A percentile compares a stretch with the other conserved stretches of the same genome.
These are phyloP conservation scores for Ascochyta lentis DNA, from an alignment of 2,329 filamentous ascomycete species.

Conservation along the genomic window DNA sequence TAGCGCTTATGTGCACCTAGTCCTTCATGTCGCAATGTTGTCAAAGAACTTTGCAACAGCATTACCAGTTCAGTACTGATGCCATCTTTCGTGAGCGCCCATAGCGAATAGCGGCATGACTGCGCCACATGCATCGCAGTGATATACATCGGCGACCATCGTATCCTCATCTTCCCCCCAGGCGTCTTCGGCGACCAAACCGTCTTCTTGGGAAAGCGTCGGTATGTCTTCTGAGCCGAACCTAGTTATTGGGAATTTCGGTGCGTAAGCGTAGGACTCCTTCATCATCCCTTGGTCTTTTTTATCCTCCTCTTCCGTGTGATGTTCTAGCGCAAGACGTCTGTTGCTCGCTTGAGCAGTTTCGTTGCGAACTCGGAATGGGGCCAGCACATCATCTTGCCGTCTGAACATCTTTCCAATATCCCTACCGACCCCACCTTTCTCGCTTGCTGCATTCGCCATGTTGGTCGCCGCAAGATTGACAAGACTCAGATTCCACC, in stretches of 20 bases:
- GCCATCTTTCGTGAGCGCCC: conserved; percentile 63
- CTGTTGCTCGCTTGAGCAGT: not conserved
- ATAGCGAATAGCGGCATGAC: conserved; percentile 65
- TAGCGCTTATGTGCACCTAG: conserved; percentile 1
- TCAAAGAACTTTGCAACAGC: conserved; percentile 16
- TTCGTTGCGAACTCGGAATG: conserved; percentile 1
- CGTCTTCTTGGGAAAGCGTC: conserved; percentile 31
- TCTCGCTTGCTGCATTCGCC: conserved; percentile 57
- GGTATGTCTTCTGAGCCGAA: conserved; percentile 44
- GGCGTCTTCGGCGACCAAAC: conserved; percentile 22
- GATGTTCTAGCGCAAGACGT: conserved; percentile 45
- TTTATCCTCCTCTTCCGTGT: not conserved
- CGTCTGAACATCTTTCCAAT: conserved; percentile 82
- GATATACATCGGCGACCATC: conserved; percentile 40
- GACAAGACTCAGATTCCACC: conserved; percentile 82
- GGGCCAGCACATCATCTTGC: conserved; percentile 72
- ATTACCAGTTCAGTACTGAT: conserved; percentile 44
- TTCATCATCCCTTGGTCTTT: conserved; percentile 25
- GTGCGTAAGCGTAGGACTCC: not conserved
- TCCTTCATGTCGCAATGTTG: conserved; percentile 1
- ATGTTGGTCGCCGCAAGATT: conserved; percentile 92
- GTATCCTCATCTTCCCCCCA: conserved; percentile 46
- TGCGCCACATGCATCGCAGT: conserved; percentile 60
- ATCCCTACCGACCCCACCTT: conserved; percentile 66
- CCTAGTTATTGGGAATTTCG: conserved; percentile 1